phyloP scores from a whole-genome alignment of 176 grass and related monocot species.

The Saccharum officinarum region DNA sequence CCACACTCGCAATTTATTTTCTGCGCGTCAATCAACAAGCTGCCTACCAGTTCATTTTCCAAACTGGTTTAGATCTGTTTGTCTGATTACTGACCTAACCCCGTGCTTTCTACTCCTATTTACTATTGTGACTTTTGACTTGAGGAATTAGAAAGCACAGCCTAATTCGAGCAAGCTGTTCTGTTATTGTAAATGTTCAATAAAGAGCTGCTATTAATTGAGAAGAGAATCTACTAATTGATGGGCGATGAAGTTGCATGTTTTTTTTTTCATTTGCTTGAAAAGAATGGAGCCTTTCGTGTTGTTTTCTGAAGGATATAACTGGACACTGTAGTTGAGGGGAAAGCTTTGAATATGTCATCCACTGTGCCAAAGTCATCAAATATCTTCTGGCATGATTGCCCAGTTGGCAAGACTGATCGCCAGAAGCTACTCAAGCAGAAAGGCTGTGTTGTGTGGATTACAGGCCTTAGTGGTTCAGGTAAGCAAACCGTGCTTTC shows the following conservation, averaged over 20 bases:
- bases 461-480: conserved; percentile 87
- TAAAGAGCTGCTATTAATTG: background rate
- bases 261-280: background rate
- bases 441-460: conserved; percentile 90
- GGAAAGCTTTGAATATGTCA: conserved; percentile 36
- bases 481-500: conserved; percentile 32
- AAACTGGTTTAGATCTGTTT: background rate
- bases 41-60: background rate
- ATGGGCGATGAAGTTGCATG: background rate
- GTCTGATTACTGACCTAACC: background rate
- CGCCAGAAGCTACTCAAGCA: conserved; percentile 72
- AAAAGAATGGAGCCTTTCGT: background rate
- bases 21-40: background rate
- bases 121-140: background rate
- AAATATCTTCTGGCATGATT: conserved; percentile 91
- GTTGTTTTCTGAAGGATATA: background rate
- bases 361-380: conserved; percentile 45
- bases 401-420: conserved; percentile 63
- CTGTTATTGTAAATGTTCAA: background rate
- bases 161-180: background rate
- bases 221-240: background rate
- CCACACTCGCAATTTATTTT: background rate
- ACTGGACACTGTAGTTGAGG: conserved; percentile 21
- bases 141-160: background rate
- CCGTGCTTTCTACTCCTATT: background rate